Conservation (phyloP, 2,329 filamentous ascomycete species). For the Cercospora berteroae region DNA sequence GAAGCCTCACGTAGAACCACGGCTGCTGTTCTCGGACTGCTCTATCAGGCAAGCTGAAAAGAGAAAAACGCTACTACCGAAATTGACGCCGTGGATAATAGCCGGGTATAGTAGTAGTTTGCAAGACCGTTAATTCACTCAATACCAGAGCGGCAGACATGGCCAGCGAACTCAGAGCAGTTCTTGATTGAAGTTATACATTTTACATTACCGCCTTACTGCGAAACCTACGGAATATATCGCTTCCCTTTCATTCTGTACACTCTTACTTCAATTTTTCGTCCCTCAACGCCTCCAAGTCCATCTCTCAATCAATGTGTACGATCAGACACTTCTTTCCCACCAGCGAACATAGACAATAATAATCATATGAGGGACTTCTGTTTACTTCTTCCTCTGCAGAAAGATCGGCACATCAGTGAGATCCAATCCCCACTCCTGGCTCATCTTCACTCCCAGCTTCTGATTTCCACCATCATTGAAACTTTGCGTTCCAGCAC, state of each 20-base stretch:
- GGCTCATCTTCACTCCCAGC: constrained; percentile 33
- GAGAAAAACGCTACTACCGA: neutral
- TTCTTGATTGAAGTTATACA: neutral
- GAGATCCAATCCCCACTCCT: constrained; percentile 40
- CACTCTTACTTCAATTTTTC: neutral
- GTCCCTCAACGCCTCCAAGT: neutral
- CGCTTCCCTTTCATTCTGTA: neutral
- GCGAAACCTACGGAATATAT: neutral
- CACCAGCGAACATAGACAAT: too few relatives aligned
- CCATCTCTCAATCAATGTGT: neutral
- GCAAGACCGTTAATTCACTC: neutral
- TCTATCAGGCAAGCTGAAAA: neutral
- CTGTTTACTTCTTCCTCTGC: constrained; percentile 10
- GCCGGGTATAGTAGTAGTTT: neutral
- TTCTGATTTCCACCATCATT: constrained; percentile 34
- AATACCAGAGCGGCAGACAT: neutral
- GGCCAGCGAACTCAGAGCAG: neutral
- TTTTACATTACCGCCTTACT: neutral
- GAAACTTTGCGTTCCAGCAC: constrained; percentile 38
- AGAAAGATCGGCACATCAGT: constrained; percentile 44
- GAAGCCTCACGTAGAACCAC: fast-evolving
- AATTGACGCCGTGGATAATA: neutral
- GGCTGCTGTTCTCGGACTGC: neutral
- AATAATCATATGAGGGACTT: too few relatives aligned
- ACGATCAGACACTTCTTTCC: too few relatives aligned